Conservation (phyloP, 192 early-diverging fungal species). For the Jimgerdemannia flammicorona region DNA sequence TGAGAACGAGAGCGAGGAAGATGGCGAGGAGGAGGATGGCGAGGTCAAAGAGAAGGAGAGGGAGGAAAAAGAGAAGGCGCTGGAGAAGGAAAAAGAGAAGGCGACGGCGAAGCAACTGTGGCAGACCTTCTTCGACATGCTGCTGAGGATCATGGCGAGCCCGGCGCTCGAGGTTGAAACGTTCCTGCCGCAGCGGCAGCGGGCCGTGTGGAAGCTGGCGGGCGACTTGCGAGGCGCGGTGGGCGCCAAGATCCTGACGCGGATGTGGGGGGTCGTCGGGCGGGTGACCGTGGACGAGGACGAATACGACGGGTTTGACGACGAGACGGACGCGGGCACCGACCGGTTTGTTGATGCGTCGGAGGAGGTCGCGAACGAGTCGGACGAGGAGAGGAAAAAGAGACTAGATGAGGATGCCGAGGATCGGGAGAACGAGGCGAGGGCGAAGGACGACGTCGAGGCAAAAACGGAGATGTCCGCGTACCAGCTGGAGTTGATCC, state of each 20-base stretch:
- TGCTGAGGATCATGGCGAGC: slow-evolving; percentile 53
- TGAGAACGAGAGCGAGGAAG: slow-evolving; percentile 7
- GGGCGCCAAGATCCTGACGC: slow-evolving; percentile 47
- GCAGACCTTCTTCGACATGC: slow-evolving; percentile 15
- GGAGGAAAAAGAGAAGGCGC: background rate
- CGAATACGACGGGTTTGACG: slow-evolving; percentile 5
- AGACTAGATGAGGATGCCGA: slow-evolving; percentile 11
- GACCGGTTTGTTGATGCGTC: slow-evolving; percentile 9
- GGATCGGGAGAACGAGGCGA: background rate
- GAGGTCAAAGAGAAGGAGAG: background rate
- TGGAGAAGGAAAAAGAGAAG: background rate
- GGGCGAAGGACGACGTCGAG: slow-evolving; percentile 4
- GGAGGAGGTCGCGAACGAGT: background rate
- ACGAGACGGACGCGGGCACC: background rate
- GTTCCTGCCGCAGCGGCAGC: slow-evolving; percentile 50
- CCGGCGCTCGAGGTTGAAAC: slow-evolving; percentile 52
- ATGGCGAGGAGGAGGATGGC: background rate
- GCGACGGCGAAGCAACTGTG: slow-evolving; percentile 13
- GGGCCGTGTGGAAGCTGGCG: slow-evolving; percentile 51
- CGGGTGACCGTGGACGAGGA: slow-evolving; percentile 6
- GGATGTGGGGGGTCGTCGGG: slow-evolving; percentile 47
- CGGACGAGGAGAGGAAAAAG: slow-evolving; percentile 3
- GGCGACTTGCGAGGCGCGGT: slow-evolving; percentile 55
- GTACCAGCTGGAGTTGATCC: slow-evolving; percentile 9
- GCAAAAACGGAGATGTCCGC: background rate